Evolutionary conservation across 2,329 filamentous ascomycete species (phyloP).

Genomic region (Aspergillus arachidicola): DNA sequence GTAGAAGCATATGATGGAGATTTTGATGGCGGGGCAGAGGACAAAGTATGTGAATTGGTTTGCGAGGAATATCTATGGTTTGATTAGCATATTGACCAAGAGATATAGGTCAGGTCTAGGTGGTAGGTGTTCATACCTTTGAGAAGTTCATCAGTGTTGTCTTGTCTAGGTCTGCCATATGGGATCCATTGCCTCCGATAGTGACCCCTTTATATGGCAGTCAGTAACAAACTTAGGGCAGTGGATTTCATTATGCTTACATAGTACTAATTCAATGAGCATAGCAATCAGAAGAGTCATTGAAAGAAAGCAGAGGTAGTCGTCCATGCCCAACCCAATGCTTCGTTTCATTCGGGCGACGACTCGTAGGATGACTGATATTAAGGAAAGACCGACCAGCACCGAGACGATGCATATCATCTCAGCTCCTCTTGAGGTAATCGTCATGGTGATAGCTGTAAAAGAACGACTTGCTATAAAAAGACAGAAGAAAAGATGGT

Average conservation of each 20-base stretch:
- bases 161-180: conserved; percentile 22
- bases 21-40: conserved; percentile 35
- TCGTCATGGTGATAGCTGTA: conserved; percentile 23
- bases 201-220: conserved; percentile 29
- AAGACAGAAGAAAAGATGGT: background rate
- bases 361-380: conserved; percentile 29
- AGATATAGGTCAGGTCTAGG: background rate
- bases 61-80: conserved; percentile 36
- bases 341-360: conserved; percentile 31
- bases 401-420: conserved; percentile 36
- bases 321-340: conserved; percentile 34
- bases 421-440: conserved; percentile 28
- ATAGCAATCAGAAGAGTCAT: conserved; percentile 32
- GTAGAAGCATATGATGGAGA: conserved; percentile 40
- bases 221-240: conserved; percentile 12
- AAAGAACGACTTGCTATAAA: conserved; percentile 4
- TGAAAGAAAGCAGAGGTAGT: conserved; percentile 33
- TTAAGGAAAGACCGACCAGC: conserved; percentile 30
- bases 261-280: conserved; percentile 33
- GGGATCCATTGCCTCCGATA: conserved; percentile 35
- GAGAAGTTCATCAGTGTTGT: conserved; percentile 32
- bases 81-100: background rate
- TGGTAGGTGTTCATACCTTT: conserved; percentile 27
- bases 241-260: conserved; percentile 20
- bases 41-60: conserved; percentile 40